Base-by-base conservation (phyloP, 208 protist species). In the Porcisia hertigi region DNA sequence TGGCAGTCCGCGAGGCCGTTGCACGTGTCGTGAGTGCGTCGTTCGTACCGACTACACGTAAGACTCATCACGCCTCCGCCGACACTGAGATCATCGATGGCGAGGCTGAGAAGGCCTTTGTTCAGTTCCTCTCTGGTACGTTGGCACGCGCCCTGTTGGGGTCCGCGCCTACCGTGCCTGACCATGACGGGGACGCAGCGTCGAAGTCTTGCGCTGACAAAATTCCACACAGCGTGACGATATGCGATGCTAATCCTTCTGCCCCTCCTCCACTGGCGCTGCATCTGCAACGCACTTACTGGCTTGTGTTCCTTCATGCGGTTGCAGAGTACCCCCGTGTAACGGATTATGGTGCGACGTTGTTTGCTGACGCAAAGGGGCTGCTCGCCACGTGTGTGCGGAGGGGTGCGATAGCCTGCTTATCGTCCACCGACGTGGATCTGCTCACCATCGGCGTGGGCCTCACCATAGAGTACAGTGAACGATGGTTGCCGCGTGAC, bases 1-100 rank as follows among this genome's bases (percentile, higher is more conserved):
- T 86, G 0, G 90, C 88, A 20, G 78, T 86, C 45, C 81, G 92
- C 25, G 90, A 96, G 75, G 92, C 88, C 2, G 74, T 94, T 7
- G 81, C 88, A 14, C 79, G 86, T 14, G 69, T 96, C 8, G 64
- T 94, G 36, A 74, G 78, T 47, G 78, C 78, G 9, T 60, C 67
- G n/a, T 82, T 78, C 18, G 52, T n/a, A 12, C 4, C 69, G 34
- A 14, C 20, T 2, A n/a, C 45, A 18, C 65, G 12, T 12, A 57
- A 20, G n/a, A 9, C 23, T 16, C 4, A 5, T 16, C n/a, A 12
- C 14, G 45, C 52, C n/a, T 49, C 30, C 6, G 43, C 2, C 11
- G 69, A 39, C 30, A 63, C 9, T 60, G 59, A 54, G n/a, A 8
- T 41, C 11, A 8, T 41, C 18, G 36, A 66, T 49, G n/a, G 47